A percentile compares a stretch with the other conserved stretches of the same genome.
These are phyloP conservation scores for Penicillium digitatum DNA, from an alignment of 2,329 filamentous ascomycete genomes.

Conservation along the genomic window DNA sequence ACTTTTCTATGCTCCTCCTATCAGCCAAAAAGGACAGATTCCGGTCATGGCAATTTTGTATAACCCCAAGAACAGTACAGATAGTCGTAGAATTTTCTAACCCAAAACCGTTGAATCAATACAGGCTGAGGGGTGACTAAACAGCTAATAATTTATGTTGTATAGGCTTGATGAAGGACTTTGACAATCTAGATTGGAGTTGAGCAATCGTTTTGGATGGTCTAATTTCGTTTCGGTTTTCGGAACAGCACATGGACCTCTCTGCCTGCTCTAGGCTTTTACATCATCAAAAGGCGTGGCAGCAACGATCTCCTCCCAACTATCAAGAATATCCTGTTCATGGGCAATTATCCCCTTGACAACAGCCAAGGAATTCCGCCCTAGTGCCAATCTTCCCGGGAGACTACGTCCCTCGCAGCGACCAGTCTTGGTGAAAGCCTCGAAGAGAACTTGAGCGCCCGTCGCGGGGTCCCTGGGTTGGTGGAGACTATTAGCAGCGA, in stretches of 20 bases:
- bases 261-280: not conserved
- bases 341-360: not conserved
- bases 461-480: conserved; percentile 3
- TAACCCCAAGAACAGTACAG: not conserved
- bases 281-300: not conserved
- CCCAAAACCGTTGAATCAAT: too few species aligned
- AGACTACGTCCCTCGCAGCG: not conserved
- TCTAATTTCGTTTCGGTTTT: not conserved
- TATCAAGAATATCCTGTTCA: not conserved
- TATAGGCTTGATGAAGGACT: too few species aligned
- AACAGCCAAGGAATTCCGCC: not conserved
- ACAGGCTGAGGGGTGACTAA: too few species aligned
- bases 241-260: not conserved
- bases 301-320: not conserved
- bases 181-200: too few species aligned
- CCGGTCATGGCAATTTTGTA: not conserved
- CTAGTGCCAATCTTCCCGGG: conserved; percentile 1
- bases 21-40: not conserved
- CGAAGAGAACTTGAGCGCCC: conserved; percentile 9
- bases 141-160: too few species aligned
- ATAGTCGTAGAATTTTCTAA: too few species aligned
- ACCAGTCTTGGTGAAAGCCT: conserved; percentile 13
- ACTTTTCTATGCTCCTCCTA: not conserved
- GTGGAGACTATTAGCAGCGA: not conserved
- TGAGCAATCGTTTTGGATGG: not conserved